phyloP scores from a whole-genome alignment of 805 yeast genomes.

The Hanseniaspora vineae region DNA sequence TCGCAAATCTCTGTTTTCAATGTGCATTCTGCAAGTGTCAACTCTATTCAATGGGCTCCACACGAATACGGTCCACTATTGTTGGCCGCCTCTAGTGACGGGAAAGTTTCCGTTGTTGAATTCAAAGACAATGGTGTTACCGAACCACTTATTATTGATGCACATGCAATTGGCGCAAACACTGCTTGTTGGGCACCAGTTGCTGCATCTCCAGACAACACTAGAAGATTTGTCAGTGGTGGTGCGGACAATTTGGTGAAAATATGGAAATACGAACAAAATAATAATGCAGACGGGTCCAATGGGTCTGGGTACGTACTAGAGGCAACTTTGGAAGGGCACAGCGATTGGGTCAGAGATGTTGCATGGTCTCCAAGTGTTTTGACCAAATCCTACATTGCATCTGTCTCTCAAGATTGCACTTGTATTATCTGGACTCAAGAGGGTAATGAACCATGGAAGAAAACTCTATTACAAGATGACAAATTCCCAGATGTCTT shows the following conservation, averaged over 20 bases:
- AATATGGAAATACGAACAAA: slow-evolving; percentile 66
- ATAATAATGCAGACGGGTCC: neutral
- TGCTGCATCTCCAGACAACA: slow-evolving; percentile 25
- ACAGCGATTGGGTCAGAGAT: slow-evolving; percentile 97
- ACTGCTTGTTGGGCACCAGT: slow-evolving; percentile 91
- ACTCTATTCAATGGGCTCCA: slow-evolving; percentile 94
- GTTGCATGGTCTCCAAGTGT: slow-evolving; percentile 96
- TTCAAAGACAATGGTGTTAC: slow-evolving; percentile 75
- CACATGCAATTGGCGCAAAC: slow-evolving; percentile 90
- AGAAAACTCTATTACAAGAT: slow-evolving; percentile 55
- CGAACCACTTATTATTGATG: slow-evolving; percentile 41
- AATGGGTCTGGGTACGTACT: slow-evolving; percentile 32
- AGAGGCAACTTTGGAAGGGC: slow-evolving; percentile 77
- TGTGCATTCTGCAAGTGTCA: slow-evolving; percentile 87
- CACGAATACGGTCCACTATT: slow-evolving; percentile 91
- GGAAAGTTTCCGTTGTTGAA: slow-evolving; percentile 80
- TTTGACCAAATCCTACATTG: slow-evolving; percentile 76
- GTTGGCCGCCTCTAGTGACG: slow-evolving; percentile 86
- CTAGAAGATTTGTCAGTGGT: slow-evolving; percentile 78
- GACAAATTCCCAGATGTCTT: slow-evolving; percentile 93
- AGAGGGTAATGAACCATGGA: slow-evolving; percentile 61
- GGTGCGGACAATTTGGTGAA: slow-evolving; percentile 92
- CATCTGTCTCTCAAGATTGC: slow-evolving; percentile 93
- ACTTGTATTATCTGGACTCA: slow-evolving; percentile 94
- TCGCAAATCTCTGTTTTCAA: slow-evolving; percentile 73